Base-by-base conservation (phyloP, 2,329 filamentous ascomycete species). In the Aphanoascus verrucosus region DNA sequence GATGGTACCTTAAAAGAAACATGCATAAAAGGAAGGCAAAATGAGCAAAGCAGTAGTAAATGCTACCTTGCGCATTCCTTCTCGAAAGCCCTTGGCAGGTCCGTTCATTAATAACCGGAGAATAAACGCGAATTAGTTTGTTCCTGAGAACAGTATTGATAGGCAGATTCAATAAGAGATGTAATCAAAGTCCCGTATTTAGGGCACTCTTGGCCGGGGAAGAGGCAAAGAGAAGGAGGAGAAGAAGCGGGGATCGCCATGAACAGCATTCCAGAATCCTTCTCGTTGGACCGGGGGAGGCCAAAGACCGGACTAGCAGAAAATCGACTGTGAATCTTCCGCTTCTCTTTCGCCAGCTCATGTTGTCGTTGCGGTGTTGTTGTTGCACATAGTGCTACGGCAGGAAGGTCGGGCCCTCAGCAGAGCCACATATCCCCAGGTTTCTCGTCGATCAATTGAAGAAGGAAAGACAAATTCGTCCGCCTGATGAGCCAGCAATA, bases 41-140 rank as follows among this genome's bases (percentile, higher is more conserved):
- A 44, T 14, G 40, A 23, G 17, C 9, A 23, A 20, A 32, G 44
- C 14, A n/a, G n/a, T n/a, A n/a, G n/a, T n/a, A 31, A 52, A 52
- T 52, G 41, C 50, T 52, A 52, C 50, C 50, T 15, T 52, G 50
- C 34, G 28, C 9, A 37, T 34, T 50, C 19, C 50, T 40, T 46
- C 35, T 52, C 32, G 50, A 40, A 52, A 1, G 7, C 19, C 28
- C 50, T 52, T 52, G 50, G 50, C 50, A 45, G 50, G 50, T 46
- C 50, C 50, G 49, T 45, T 52, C 49, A 52, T 52, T 46, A 46
- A 28, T 28, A 28, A 38, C 49, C 50, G 50, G 50, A 52, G 46
- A 52, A 45, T 52, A 45, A 45, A 45, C 43, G 32, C 23, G 38
- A 35, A 20, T 43, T 44, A 5, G 20, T 11, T 20, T 20, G 12